phyloP scores from a whole-genome alignment of 1,284 basidiomycete genomes.

The Trichosporon coremiiforme region DNA sequence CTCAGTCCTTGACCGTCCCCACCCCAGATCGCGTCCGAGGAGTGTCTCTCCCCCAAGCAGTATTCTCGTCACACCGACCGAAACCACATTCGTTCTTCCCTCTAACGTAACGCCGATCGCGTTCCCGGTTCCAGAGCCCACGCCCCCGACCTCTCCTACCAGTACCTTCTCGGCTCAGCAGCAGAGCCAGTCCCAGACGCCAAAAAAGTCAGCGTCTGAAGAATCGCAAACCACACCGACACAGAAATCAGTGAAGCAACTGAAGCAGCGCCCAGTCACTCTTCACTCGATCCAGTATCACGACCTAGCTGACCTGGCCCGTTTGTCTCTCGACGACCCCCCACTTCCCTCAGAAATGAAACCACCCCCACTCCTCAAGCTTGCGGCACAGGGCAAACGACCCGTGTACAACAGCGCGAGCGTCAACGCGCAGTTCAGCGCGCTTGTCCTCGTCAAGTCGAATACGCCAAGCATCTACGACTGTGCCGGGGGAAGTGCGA shows the following conservation, averaged over 20 bases:
- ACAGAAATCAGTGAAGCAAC: neutral
- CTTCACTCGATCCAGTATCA: neutral
- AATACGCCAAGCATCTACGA: slow-evolving; percentile 3
- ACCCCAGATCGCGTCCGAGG: neutral
- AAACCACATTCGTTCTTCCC: neutral
- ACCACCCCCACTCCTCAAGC: neutral
- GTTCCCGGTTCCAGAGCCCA: neutral
- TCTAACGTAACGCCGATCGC: neutral
- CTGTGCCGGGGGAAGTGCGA: neutral
- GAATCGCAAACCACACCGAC: slow-evolving; percentile 4
- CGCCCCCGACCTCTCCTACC: neutral
- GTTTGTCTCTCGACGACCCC: neutral
- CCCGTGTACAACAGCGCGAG: neutral
- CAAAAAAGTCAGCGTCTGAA: neutral
- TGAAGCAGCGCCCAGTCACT: neutral
- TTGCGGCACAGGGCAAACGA: neutral
- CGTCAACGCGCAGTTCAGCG: neutral
- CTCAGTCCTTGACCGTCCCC: neutral
- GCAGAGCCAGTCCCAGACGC: neutral
- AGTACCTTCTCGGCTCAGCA: neutral
- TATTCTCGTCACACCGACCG: slow-evolving; percentile 11
- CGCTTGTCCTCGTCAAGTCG: slow-evolving; percentile 7
- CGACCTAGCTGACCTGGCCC: neutral
- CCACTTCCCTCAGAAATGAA: neutral
- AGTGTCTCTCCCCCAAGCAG: neutral